Evolutionary conservation across 805 yeast genomes (phyloP), one percentile per base, ranked within the genome.

Genomic region (Candida rishiriensis): DNA sequence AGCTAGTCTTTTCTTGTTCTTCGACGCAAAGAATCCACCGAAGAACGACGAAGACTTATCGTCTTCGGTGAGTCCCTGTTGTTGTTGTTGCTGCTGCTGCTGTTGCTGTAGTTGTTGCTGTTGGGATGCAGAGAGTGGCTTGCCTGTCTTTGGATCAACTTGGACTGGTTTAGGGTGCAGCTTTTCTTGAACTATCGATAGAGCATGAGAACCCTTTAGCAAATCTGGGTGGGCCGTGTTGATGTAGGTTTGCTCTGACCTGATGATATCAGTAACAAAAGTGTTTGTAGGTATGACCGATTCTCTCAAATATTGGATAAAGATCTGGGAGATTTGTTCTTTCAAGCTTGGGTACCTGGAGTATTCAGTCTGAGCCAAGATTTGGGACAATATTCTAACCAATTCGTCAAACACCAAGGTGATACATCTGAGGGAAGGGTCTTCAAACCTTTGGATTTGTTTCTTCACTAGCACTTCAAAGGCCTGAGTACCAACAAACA

Each of bases 161-260:
- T 81, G 83, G 32, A 81, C 79, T 49, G 87, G 88, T 50, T 83
- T 84, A 17, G 88, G 87, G 56, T 81, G 93, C 66, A 88, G 69
- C 64, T 81, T 87, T 54, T 93, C 97, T 63, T 87, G 83, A 30
- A 93, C 96, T 64, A 88, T 82, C 4, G 86, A 81, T 93, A 91
- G 85, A 6, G 98, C 98, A 59, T 85, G 90, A 30, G 95, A 84
- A 38, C 99, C 99, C 64, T 87, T 90, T 56, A 93, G 75, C 59
- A 93, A 79, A 64, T 93, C 98, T 3, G 98, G 97, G 62, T 93
- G 99, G 2, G 96, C 98, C 4, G 99, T 93, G 68, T 93, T 93
- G 55, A 93, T 89, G 66, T 93, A 93, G 3, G 96, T 84, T 59
- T 90, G 91, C 68, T 93, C 99, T 48, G 96, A 73, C 47, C 67